Conservation (phyloP, 495 filamentous ascomycete genomes). For the Stereocaulon alpinum region DNA sequence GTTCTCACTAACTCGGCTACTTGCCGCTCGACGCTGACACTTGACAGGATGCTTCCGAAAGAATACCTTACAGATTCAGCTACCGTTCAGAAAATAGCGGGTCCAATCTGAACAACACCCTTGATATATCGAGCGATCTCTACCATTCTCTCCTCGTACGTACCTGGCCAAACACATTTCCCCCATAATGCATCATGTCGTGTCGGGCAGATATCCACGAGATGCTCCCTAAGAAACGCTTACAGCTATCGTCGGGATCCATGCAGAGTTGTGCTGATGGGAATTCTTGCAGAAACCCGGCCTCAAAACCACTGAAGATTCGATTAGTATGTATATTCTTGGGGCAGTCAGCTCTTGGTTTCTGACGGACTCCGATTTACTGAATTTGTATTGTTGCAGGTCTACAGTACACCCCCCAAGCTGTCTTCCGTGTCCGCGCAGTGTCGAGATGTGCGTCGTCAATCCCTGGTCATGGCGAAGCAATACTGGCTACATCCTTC, state of each 20-base stretch:
- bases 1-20: conserved; percentile 5
- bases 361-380: too few species aligned
- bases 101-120: conserved; percentile 41
- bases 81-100: conserved; percentile 44
- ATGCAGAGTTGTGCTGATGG: too few species aligned
- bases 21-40: conserved; percentile 3
- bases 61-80: conserved; percentile 81
- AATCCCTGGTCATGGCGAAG: conserved; percentile 84
- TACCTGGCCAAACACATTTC: conserved; percentile 37
- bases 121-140: conserved; percentile 58
- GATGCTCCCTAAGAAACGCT: too few species aligned
- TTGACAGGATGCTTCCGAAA: conserved; percentile 58
- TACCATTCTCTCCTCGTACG: conserved; percentile 54
- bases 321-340: conserved; percentile 37
- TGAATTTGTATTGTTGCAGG: too few species aligned
- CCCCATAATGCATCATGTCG: too few species aligned
- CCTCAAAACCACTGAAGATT: conserved; percentile 56
- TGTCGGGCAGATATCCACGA: too few species aligned
- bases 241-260: too few species aligned
- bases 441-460: conserved; percentile 82
- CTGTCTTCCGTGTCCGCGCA: conserved; percentile 87
- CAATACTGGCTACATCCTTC: conserved; percentile 82
- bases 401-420: conserved; percentile 79
- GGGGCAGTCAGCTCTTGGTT: too few species aligned
- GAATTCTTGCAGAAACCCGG: conserved; percentile 1